phyloP scores from a whole-genome alignment of 2,329 filamentous ascomycete species.

The Pseudovirgaria hyperparasitica region DNA sequence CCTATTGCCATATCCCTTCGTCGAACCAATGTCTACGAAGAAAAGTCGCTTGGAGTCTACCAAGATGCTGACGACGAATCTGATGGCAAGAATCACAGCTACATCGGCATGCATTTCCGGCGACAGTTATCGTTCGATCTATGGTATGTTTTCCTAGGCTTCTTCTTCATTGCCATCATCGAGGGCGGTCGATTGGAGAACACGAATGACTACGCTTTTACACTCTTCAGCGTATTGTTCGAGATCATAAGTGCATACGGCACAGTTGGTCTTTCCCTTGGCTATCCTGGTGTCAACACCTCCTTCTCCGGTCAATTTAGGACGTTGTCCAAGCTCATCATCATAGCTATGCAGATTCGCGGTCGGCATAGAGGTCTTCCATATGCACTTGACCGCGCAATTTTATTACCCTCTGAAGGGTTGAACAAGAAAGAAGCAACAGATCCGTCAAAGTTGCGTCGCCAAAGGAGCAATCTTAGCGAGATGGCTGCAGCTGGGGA shows the following conservation, averaged over 20 bases:
- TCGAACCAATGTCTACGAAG: slow-evolving; percentile 91
- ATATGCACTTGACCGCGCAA: slow-evolving; percentile 56
- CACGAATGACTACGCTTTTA: slow-evolving; percentile 39
- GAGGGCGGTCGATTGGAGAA: slow-evolving; percentile 63
- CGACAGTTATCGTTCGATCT: slow-evolving; percentile 91
- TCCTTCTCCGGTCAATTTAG: slow-evolving; percentile 76
- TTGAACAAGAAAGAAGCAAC: slow-evolving; percentile 46
- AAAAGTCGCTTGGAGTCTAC: slow-evolving; percentile 70
- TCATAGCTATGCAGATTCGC: slow-evolving; percentile 54
- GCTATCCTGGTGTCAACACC: slow-evolving; percentile 62
- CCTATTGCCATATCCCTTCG: slow-evolving; percentile 93
- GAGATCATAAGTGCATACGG: slow-evolving; percentile 42
- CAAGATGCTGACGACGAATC: slow-evolving; percentile 35
- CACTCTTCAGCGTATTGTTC: slow-evolving; percentile 33
- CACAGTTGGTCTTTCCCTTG: slow-evolving; percentile 82
- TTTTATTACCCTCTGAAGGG: slow-evolving; percentile 54
- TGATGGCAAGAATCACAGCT: slow-evolving; percentile 55
- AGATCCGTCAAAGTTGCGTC: slow-evolving; percentile 33
- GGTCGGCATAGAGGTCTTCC: slow-evolving; percentile 53
- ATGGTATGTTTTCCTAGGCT: slow-evolving; percentile 90
- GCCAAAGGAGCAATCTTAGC: slow-evolving; percentile 14
- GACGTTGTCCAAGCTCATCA: slow-evolving; percentile 52
- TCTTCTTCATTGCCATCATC: slow-evolving; percentile 84
- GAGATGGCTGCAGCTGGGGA: slow-evolving; percentile 7
- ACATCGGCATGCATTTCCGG: slow-evolving; percentile 82